A percentile compares a stretch with the other conserved stretches of the same genome.
Conservation (phyloP, 192 early-diverging fungal species). For the Diversispora eburnea region DNA sequence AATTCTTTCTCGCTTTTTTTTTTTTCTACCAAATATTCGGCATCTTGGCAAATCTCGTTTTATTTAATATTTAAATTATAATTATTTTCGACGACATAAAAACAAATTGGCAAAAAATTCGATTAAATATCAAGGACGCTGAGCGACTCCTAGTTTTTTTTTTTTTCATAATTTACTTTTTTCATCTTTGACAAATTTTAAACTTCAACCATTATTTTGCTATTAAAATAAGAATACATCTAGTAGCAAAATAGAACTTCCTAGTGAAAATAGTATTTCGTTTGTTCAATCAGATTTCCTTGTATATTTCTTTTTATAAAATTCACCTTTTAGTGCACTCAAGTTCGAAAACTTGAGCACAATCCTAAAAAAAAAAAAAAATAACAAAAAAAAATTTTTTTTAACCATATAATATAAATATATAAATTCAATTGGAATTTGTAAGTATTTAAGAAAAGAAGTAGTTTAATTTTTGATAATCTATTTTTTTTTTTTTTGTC, state of each 20-base stretch:
- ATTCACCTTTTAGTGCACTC: background rate
- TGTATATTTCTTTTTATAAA: background rate
- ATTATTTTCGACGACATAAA: constrained; percentile 3
- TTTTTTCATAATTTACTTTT: too few relatives aligned
- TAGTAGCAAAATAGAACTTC: background rate
- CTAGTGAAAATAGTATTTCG: constrained; percentile 9
- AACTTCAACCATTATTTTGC: background rate
- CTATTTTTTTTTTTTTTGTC: too few relatives aligned
- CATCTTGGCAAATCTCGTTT: constrained; percentile 2
- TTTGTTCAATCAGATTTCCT: background rate
- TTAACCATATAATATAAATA: too few relatives aligned
- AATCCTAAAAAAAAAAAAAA: too few relatives aligned
- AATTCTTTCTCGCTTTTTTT: background rate
- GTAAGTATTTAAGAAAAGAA: too few relatives aligned
- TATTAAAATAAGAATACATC: background rate
- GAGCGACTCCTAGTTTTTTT: constrained; percentile 22
- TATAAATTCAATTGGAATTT: too few relatives aligned
- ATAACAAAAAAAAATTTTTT: too few relatives aligned
- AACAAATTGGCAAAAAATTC: constrained; percentile 8
- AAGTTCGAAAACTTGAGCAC: background rate
- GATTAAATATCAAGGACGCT: constrained; percentile 12
- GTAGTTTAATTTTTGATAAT: too few relatives aligned
- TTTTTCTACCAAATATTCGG: background rate
- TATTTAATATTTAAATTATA: background rate
- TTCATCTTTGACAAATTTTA: background rate